Percentiles rank a stretch among this genome's conserved stretches.
phyloP scores from a whole-genome alignment of 2,329 filamentous ascomycete species.

The Fusarium verticillioides region DNA sequence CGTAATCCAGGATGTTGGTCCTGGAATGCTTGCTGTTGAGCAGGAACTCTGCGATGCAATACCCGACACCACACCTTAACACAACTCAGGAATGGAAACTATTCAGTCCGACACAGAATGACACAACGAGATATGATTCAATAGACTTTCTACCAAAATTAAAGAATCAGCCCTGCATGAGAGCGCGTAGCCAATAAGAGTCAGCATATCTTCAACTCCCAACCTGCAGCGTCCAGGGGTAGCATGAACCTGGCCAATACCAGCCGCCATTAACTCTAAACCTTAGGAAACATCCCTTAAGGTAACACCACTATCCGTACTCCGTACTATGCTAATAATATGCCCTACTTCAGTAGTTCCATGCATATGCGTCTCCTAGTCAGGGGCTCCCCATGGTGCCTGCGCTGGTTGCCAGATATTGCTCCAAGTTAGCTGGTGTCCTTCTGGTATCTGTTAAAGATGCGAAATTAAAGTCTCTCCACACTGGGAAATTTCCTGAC shows the following conservation, averaged over 20 bases:
- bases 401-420: background rate
- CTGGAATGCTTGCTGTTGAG: constrained; percentile 18
- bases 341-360: constrained; percentile 25
- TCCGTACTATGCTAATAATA: constrained; percentile 8
- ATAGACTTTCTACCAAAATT: background rate
- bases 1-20: constrained; percentile 18
- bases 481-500: constrained; percentile 39
- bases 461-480: constrained; percentile 40
- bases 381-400: constrained; percentile 14
- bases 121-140: constrained; percentile 8
- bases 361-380: constrained; percentile 30
- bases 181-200: background rate
- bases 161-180: background rate
- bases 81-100: constrained; percentile 25
- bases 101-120: constrained; percentile 2
- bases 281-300: constrained; percentile 12
- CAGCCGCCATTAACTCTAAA: background rate
- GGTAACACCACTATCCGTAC: background rate
- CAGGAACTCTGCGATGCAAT: background rate
- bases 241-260: constrained; percentile 14
- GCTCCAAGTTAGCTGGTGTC: background rate
- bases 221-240: constrained; percentile 31
- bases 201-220: constrained; percentile 2
- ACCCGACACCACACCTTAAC: constrained; percentile 14
- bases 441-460: constrained; percentile 9